phyloP scores from a whole-genome alignment of 2,329 filamentous ascomycete species.

The Fusarium cyanostomum region DNA sequence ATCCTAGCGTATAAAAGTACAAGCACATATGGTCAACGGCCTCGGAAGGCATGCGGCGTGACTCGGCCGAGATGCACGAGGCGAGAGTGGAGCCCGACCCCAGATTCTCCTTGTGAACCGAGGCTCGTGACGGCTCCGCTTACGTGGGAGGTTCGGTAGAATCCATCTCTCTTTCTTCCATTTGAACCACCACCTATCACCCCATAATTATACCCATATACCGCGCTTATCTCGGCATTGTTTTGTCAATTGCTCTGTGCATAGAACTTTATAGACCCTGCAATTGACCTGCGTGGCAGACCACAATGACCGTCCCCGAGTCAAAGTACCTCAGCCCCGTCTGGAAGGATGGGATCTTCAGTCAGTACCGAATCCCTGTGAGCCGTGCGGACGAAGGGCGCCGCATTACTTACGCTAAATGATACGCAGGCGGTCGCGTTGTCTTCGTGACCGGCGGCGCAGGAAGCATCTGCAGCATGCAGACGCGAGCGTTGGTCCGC shows the following conservation, averaged over 20 bases:
- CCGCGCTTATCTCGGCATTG: background rate
- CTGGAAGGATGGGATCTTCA: constrained; percentile 89
- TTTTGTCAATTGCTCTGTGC: no score
- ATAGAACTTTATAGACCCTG: background rate
- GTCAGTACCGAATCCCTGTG: constrained; percentile 56
- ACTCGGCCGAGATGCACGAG: constrained; percentile 35
- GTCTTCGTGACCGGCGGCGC: constrained; percentile 96
- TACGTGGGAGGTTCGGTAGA: background rate
- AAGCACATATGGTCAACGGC: constrained; percentile 7
- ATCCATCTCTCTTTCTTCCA: constrained; percentile 2
- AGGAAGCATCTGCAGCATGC: constrained; percentile 91
- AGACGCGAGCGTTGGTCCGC: constrained; percentile 89
- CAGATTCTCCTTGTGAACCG: constrained; percentile 30
- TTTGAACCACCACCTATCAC: background rate
- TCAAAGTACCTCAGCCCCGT: constrained; percentile 82
- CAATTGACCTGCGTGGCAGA: background rate
- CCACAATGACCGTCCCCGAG: constrained; percentile 72
- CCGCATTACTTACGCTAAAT: constrained; percentile 6
- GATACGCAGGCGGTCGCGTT: constrained; percentile 77
- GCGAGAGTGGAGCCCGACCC: constrained; percentile 18
- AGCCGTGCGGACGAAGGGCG: background rate
- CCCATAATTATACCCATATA: constrained; percentile 1
- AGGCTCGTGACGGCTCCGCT: constrained; percentile 22
- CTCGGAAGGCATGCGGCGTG: constrained; percentile 2
- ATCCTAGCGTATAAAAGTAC: background rate